These are phyloP conservation scores for Aureobasidium pullulans DNA, from an alignment of 2,329 filamentous ascomycete genomes.

Conservation along the genomic window DNA sequence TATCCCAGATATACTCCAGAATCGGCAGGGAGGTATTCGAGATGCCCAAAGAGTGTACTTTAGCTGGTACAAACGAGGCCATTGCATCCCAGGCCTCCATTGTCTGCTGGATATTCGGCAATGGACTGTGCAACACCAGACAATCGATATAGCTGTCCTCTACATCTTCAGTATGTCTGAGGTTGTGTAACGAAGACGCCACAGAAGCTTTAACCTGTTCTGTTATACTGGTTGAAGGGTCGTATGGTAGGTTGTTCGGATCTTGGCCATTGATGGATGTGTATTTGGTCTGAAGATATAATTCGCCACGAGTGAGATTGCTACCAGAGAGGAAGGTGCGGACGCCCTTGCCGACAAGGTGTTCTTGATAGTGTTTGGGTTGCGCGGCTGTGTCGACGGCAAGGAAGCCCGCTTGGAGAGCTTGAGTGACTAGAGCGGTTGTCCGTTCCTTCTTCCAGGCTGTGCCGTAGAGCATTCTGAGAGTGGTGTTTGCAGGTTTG, in stretches of 20 bases:
- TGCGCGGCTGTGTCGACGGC: slow-evolving; percentile 73
- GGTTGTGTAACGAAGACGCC: slow-evolving; percentile 57
- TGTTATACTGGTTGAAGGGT: slow-evolving; percentile 48
- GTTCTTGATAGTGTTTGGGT: slow-evolving; percentile 70
- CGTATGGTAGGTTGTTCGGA: slow-evolving; percentile 54
- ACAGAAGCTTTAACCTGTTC: slow-evolving; percentile 63
- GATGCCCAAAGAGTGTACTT: slow-evolving; percentile 62
- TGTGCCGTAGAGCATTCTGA: slow-evolving; percentile 64
- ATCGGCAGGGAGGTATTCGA: slow-evolving; percentile 58
- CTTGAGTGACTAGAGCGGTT: slow-evolving; percentile 58
- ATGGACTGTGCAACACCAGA: slow-evolving; percentile 52
- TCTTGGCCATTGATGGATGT: slow-evolving; percentile 59
- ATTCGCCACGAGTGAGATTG: slow-evolving; percentile 49
- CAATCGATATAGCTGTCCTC: slow-evolving; percentile 48
- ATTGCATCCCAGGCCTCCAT: slow-evolving; percentile 60
- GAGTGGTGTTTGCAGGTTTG: slow-evolving; percentile 9
- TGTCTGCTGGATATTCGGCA: slow-evolving; percentile 45
- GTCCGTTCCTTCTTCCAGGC: slow-evolving; percentile 77
- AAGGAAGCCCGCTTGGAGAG: slow-evolving; percentile 61
- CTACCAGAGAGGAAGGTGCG: slow-evolving; percentile 53
- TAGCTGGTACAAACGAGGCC: slow-evolving; percentile 57
- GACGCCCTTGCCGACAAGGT: slow-evolving; percentile 61
- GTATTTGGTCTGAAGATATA: slow-evolving; percentile 84
- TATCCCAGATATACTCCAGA: slow-evolving; percentile 46
- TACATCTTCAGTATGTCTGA: slow-evolving; percentile 38